Evolutionary conservation across 805 yeast genomes (phyloP), one percentile per base, ranked within the genome.

Genomic region (Candida quercuum): DNA sequence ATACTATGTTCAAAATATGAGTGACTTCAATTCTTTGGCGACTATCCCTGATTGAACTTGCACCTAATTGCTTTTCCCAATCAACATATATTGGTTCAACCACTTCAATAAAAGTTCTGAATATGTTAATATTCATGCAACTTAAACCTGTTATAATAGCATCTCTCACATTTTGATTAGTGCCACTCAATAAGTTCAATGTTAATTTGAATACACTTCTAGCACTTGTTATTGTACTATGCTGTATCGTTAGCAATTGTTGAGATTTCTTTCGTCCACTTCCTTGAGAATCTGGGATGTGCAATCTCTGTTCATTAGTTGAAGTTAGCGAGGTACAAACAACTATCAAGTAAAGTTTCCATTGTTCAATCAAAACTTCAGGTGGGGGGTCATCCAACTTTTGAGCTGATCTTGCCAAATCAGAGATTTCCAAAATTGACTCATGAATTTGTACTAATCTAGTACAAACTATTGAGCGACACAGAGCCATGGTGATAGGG

Each of bases 401-500:
- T 25, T 54, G 53, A 2, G 44, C 24, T 34, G 25, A 67, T 60
- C 51, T 60, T 52, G 45, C 58, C 11, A 50, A 42, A 13, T 61
- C 75, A 3, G 84, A 73, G 37, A 76, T 70, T 9, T 74, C 73
- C 26, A 76, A 64, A 25, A 84, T 71, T 21, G 73, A 70, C 52
- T 83, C 89, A 56, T 82, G 86, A 57, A 93, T 75, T 49, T 87
- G 96, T 5, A 89, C 95, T 39, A 93, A 59, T 36, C 97, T 62
- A 15, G 86, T 81, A 60, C 98, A 91, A 8, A 93, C 94, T 43
- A 86, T 81, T 3, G 95, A 83, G 8, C 99, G 74, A 45, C 96
- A 87, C 39, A 93, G 66, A 0, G 98, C 99, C 59, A 91, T 87
- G 0, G 96, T 91, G 54, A 91, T 81, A 0, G 99, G 98, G 52